Evolutionary conservation across 2,329 filamentous ascomycete genomes (phyloP), one percentile per base, ranked within the genome.

Genomic region (Stagonosporopsis rhizophila): DNA sequence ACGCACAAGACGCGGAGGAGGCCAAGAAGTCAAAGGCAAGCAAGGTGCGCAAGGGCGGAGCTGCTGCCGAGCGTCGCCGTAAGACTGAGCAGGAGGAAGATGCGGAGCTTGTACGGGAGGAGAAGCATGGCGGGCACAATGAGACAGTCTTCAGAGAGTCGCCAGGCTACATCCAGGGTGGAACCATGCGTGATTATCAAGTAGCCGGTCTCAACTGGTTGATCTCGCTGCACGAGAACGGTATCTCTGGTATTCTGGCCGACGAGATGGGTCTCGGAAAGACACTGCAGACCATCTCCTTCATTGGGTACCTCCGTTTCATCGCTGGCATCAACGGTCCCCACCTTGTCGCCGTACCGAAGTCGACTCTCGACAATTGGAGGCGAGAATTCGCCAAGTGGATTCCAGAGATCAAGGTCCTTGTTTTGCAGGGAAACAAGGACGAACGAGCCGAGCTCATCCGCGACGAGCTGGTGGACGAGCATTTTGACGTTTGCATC

Each of bases 181-280:
- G 95, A 40, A 81, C 85, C 54, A 97, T 99, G 92, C 88, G 95
- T 72, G 95, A 99, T 76, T 99, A 99, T 78, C 95, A 99, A 76
- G 83, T 99, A 66, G 90, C 91, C 30, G 95, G 95, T 64, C 82
- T 99, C 65, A 99, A 99, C 77, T 99, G 95, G 95, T 85, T 99
- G 41, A 92, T 99, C 66, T 98, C 93, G 12, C 84, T 99, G 6
- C 95, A 99, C 70, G 95, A 99, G 77, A 99, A 99, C 70, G 95
- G 95, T 81, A 99, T 99, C 65, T 98, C 94, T 19, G 95, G 95
- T 66, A 99, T 99, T 61, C 82, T 99, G 45, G 95, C 95, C 59
- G 95, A 99, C 72, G 95, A 99, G 79, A 99, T 99, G 95, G 95
- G 95, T 77, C 83, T 99, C 19, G 95, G 95, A 70, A 99, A 99